Conservation (phyloP, 2,329 filamentous ascomycete genomes). For the Aspergillus aculeatus region DNA sequence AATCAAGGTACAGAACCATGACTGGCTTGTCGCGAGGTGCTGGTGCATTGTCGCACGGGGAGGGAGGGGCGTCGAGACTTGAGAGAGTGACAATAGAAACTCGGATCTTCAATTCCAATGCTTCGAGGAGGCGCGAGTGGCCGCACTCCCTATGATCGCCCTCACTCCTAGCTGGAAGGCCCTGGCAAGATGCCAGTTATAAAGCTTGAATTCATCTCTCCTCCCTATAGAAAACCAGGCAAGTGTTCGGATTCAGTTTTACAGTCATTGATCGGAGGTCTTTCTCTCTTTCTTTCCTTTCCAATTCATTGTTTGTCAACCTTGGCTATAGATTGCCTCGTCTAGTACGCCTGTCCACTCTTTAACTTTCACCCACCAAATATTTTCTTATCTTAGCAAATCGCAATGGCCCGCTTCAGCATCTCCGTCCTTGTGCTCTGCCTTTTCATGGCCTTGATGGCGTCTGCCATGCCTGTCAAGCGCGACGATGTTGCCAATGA, state of each 20-base stretch:
- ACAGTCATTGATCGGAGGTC: neutral
- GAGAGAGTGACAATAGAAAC: neutral
- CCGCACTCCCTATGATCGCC: neutral
- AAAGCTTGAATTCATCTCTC: neutral
- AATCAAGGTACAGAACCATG: neutral
- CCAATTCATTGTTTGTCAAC: neutral
- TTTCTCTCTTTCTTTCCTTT: neutral
- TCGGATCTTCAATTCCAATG: slow-evolving; percentile 1
- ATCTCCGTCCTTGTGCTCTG: slow-evolving; percentile 30
- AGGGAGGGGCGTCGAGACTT: too few relatives aligned
- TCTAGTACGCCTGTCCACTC: slow-evolving; percentile 17
- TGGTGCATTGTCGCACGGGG: neutral
- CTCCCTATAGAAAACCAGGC: neutral
- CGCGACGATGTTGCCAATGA: neutral
- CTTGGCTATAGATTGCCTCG: slow-evolving; percentile 11
- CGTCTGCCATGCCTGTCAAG: slow-evolving; percentile 30
- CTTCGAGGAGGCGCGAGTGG: neutral
- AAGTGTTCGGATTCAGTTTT: neutral
- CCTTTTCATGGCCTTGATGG: slow-evolving; percentile 30
- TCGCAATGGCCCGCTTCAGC: slow-evolving; percentile 34
- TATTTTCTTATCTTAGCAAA: slow-evolving; percentile 10
- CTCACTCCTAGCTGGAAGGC: neutral
- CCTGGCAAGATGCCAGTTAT: neutral
- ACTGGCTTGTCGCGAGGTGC: neutral
- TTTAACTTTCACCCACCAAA: slow-evolving; percentile 5